Evolutionary conservation across 2,329 filamentous ascomycete genomes (phyloP), one percentile per base, ranked within the genome.

Genomic region (Phyllosticta paracitricarpa): DNA sequence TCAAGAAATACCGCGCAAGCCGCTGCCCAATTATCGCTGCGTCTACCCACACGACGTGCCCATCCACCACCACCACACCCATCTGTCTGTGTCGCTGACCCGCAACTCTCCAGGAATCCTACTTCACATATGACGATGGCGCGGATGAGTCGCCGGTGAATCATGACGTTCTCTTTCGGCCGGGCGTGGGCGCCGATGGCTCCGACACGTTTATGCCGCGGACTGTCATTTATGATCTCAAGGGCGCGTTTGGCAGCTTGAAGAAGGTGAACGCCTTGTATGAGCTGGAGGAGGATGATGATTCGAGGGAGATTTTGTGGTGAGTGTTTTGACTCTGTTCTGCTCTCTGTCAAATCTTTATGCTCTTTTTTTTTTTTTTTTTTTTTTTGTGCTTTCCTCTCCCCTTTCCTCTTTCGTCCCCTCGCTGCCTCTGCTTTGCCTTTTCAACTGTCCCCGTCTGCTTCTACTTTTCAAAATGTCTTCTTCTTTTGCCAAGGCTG

Each of bases 211-310:
- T 89, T 71, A 93, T 92, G 55, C 94, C 94, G 3, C 84, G 94
- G 65, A 91, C 92, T 0, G 79, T 99, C 63, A 89, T 99, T 62
- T 99, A 99, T 73, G 94, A 99, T 71, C 80, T 97, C 35, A 97
- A 97, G 73, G 90, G 91, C 30, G 90, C 89, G 0, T 97, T 97
- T 75, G 94, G 94, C 5, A 89, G 91, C 6, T 77, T 99, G 67
- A 84, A 86, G 67, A 91, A 92, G 76, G 87, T 92, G 65, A 97
- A 96, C 73, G 87, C 91, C 2, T 79, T 99, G 2, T 97, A 97
- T 69, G 88, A 92, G 63, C 69, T 81, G 35, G 75, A 79, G 64
- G 72, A 78, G 65, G 66, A 66, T 56, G 68, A 64, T 65, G 57
- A 67, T 1, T 66, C 68, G 10, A 65, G 68, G 33, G 65, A 64